phyloP scores from a whole-genome alignment of 2,329 filamentous ascomycete genomes.

The Aspergillus hortae region DNA sequence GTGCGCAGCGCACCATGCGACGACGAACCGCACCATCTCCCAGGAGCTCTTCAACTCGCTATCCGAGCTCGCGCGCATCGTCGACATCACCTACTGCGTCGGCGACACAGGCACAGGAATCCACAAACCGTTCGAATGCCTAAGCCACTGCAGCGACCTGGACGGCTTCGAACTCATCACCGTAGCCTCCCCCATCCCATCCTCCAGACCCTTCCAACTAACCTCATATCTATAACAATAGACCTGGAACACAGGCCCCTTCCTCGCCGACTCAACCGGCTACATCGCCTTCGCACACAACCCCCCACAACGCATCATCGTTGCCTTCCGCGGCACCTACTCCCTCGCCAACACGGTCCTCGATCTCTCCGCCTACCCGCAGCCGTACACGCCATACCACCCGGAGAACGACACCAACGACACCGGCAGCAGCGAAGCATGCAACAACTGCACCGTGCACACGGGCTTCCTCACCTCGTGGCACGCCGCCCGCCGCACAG shows the following conservation, averaged over 20 bases:
- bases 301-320: constrained; percentile 63
- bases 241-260: constrained; percentile 85
- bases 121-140: constrained; percentile 75
- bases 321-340: constrained; percentile 93
- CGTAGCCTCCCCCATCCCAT: constrained; percentile 28
- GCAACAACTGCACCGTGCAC: constrained; percentile 87
- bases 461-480: constrained; percentile 85
- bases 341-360: constrained; percentile 87
- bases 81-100: constrained; percentile 93
- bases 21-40: constrained; percentile 45
- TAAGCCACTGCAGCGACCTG: constrained; percentile 82
- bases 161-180: constrained; percentile 71
- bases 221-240: constrained; percentile 16
- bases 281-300: constrained; percentile 85
- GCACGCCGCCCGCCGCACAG: constrained; percentile 65
- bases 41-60: constrained; percentile 70
- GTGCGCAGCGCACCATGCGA: too few species aligned
- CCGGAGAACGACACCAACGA: constrained; percentile 40
- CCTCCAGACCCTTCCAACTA: too few species aligned
- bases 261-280: constrained; percentile 87
- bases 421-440: constrained; percentile 42
- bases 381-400: constrained; percentile 83
- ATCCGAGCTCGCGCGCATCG: constrained; percentile 82
- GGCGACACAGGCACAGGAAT: constrained; percentile 79
- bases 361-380: constrained; percentile 83